phyloP scores from a whole-genome alignment of 495 filamentous ascomycete genomes.

The Xylaria telfairii region DNA sequence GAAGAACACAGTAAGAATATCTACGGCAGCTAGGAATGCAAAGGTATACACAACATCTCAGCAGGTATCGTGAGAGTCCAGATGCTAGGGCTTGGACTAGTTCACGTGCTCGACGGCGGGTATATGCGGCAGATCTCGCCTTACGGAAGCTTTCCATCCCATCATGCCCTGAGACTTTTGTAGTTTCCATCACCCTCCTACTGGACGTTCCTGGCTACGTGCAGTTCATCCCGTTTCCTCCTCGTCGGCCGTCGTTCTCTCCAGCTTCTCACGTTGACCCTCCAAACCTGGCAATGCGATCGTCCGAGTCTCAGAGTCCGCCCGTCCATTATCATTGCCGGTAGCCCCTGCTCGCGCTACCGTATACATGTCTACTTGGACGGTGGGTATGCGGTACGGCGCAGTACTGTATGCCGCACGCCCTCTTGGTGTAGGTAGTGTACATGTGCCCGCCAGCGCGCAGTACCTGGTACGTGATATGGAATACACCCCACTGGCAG shows the following conservation, averaged over 20 bases:
- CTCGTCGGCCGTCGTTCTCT: neutral
- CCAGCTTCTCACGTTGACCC: neutral
- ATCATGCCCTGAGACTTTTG: conserved; percentile 6
- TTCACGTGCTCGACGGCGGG: conserved; percentile 15
- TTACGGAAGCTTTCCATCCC: conserved; percentile 22
- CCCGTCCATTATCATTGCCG: conserved; percentile 13
- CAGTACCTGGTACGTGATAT: conserved; percentile 10
- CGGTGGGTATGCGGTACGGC: neutral
- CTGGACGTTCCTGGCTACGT: neutral
- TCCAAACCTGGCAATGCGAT: conserved; percentile 9
- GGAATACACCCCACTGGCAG: conserved; percentile 25
- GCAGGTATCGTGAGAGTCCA: conserved; percentile 5
- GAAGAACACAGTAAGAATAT: conserved; percentile 16
- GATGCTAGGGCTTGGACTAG: neutral
- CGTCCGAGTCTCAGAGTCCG: conserved; percentile 10
- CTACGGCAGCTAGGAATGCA: neutral
- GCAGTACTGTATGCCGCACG: conserved; percentile 7
- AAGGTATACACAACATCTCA: neutral
- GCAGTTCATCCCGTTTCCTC: neutral
- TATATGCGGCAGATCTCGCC: conserved; percentile 21
- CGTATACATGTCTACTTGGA: neutral
- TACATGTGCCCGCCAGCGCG: neutral
- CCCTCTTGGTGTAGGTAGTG: conserved; percentile 11
- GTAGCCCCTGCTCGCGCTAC: conserved; percentile 12
- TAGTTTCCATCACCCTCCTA: neutral